These are phyloP conservation scores for Cordyceps cateniannulata DNA, from an alignment of 2,329 filamentous ascomycete genomes.

Conservation along the genomic window DNA sequence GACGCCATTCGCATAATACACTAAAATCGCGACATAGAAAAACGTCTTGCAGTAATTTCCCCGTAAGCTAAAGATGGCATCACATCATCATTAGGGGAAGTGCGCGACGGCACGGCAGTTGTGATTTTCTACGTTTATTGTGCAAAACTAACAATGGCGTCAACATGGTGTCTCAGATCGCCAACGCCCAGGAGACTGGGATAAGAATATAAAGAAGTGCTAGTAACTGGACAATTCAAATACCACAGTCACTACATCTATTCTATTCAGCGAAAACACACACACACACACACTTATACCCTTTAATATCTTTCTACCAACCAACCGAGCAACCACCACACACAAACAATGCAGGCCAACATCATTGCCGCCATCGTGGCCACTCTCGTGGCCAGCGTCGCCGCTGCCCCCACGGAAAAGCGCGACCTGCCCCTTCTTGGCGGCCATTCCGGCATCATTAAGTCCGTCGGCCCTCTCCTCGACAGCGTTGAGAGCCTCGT, in stretches of 20 bases:
- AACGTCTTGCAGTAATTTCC: conserved; percentile 6
- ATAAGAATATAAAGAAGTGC: background rate
- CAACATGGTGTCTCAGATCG: conserved; percentile 9
- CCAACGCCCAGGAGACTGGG: background rate
- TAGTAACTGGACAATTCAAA: background rate
- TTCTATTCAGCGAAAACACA: background rate
- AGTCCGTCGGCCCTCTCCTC: background rate
- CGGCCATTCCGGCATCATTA: conserved; percentile 1
- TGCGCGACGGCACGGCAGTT: conserved; percentile 1
- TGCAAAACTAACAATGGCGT: conserved; percentile 3
- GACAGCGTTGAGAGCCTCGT: conserved; percentile 7
- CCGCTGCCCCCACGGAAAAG: conserved; percentile 5
- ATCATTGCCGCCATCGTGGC: conserved; percentile 1
- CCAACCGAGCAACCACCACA: background rate
- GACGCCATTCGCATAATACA: background rate
- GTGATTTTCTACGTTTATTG: background rate
- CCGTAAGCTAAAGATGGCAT: background rate
- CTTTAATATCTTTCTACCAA: too few species aligned
- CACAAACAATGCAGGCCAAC: conserved; percentile 7
- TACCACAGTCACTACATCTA: background rate
- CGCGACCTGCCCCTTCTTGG: conserved; percentile 10
- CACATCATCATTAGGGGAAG: background rate
- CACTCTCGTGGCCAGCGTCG: background rate
- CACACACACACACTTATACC: background rate
- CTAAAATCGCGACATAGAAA: conserved; percentile 10